These are phyloP conservation scores for Phaeomoniella chlamydospora DNA, from an alignment of 2,329 filamentous ascomycete genomes.

Conservation along the genomic window DNA sequence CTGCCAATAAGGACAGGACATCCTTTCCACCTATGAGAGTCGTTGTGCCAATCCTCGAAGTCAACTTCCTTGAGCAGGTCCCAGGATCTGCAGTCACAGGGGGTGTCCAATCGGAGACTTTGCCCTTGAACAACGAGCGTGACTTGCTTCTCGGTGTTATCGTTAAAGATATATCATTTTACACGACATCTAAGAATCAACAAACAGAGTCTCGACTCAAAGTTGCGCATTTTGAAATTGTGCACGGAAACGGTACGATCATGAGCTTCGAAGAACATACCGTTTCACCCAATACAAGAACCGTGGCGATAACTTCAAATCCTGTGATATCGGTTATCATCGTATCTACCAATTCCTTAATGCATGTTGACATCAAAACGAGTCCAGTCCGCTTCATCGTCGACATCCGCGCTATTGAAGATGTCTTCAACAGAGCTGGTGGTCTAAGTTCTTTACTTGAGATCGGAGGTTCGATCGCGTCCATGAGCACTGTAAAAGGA, in stretches of 20 bases:
- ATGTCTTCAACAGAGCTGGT: slow-evolving; percentile 77
- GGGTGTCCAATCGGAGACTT: not conserved
- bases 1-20: not conserved
- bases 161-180: not conserved
- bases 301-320: not conserved
- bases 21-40: not conserved
- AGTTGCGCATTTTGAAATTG: not conserved
- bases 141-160: not conserved
- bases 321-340: not conserved
- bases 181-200: not conserved
- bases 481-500: slow-evolving; percentile 45
- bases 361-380: slow-evolving; percentile 49
- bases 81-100: not conserved
- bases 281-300: not conserved
- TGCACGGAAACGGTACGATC: not conserved
- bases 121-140: not conserved
- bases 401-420: slow-evolving; percentile 69
- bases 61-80: not conserved
- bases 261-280: not conserved
- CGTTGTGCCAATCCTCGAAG: not conserved
- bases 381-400: slow-evolving; percentile 62
- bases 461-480: slow-evolving; percentile 70
- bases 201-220: not conserved
- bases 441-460: slow-evolving; percentile 85
- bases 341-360: not conserved